Conservation (phyloP, 345 rosid genomes). For the Eucalyptus tenuipes region DNA sequence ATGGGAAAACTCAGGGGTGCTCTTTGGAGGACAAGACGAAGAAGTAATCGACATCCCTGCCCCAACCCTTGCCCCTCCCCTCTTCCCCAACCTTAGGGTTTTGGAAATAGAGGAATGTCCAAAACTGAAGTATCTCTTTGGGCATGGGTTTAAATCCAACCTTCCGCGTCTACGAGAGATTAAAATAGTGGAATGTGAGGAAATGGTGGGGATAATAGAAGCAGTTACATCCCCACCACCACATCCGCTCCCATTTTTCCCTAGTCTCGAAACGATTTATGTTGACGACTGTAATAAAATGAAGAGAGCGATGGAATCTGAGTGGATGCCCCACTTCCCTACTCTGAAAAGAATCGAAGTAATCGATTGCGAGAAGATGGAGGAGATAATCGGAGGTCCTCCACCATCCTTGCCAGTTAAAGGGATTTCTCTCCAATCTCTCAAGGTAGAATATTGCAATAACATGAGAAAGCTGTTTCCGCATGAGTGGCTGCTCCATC, state of each 20-base stretch:
- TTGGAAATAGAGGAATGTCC: rapidly evolving
- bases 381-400: not conserved
- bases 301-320: not conserved
- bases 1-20: no score
- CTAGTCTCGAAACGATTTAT: rapidly evolving
- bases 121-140: not conserved
- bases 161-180: rapidly evolving
- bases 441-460: rapidly evolving
- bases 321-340: not conserved
- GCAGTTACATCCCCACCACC: not conserved
- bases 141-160: not conserved
- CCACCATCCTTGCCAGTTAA: rapidly evolving
- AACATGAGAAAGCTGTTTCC: not conserved
- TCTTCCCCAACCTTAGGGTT: rapidly evolving
- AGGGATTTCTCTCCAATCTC: rapidly evolving
- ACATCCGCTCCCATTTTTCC: not conserved
- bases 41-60: no score
- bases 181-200: rapidly evolving
- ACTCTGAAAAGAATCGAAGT: rapidly evolving
- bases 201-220: not conserved
- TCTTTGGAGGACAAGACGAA: no score
- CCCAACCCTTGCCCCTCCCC: rapidly evolving
- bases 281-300: rapidly evolving
- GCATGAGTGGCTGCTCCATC: not conserved
- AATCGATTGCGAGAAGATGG: rapidly evolving